Evolutionary conservation across 139 green algal genomes (phyloP), one percentile per base, ranked within the genome.

Genomic region (Diplosphaera chodatii): DNA sequence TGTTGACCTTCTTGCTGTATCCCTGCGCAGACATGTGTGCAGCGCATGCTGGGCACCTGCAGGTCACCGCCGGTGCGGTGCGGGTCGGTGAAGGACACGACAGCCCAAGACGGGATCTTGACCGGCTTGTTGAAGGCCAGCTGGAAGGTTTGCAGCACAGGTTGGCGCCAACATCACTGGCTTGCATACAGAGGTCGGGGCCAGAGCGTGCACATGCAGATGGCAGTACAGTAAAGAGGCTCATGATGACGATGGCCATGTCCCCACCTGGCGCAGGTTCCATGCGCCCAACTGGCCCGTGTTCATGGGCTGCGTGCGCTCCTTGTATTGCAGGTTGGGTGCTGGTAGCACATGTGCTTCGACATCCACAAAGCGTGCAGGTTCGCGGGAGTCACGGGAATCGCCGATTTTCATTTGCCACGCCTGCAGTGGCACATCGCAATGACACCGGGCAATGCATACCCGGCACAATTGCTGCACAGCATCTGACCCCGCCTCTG

Each of bases 281-380:
- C 59, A 65, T 21, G n/a, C 59, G 3, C 59, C 59, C 5, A 31
- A n/a, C 25, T 8, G 3, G 59, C 59, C 59, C 3, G 59, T 31
- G 59, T 65, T 32, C 25, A 65, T 22, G 8, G 48, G 48, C 48
- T 23, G 48, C 59, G 59, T 65, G 3, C 59, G 59, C 27, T 65
- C 59, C 27, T 15, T 22, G 59, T 65, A 65, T 22, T 65, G 59
- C 59, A 65, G 59, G 59, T 33, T 32, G 23, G 59, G 59, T n/a
- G 59, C 25, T 22, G 82, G 84, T 68, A 91, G 77, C 66, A 89
- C 67, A 16, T 83, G 73, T 0, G 66, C 82, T 4, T 63, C 13
- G 30, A 88, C 70, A 48, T 48, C 37, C 37, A 77, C 72, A 56
- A 82, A 73, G 0, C 68, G 6, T 15, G 3, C n/a, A n/a, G n/a